Conservation (phyloP, 2,329 filamentous ascomycete species). For the Clonostachys rhizophaga region DNA sequence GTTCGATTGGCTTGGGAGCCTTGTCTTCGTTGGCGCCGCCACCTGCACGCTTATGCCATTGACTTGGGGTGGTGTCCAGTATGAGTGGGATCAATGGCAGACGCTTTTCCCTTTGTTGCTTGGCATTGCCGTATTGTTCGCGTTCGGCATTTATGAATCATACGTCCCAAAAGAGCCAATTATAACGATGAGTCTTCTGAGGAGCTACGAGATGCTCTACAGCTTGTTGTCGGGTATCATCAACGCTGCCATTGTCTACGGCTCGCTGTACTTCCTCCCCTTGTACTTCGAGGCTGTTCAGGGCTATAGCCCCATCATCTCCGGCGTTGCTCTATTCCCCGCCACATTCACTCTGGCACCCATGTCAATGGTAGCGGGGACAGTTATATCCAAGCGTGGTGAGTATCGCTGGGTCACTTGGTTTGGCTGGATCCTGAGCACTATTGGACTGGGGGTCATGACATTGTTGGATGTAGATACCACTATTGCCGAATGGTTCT, state of each 20-base stretch:
- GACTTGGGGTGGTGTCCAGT: conserved; percentile 5
- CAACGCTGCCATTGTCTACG: conserved; percentile 17
- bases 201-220: conserved; percentile 10
- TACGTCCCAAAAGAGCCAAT: conserved; percentile 13
- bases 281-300: conserved; percentile 40
- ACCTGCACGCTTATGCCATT: conserved; percentile 11
- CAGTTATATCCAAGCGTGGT: conserved; percentile 22
- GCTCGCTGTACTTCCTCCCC: conserved; percentile 33
- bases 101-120: conserved; percentile 24
- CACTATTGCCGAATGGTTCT: conserved; percentile 25
- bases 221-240: conserved; percentile 14
- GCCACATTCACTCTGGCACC: conserved; percentile 19
- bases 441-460: conserved; percentile 33
- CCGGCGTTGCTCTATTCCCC: conserved; percentile 25
- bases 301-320: conserved; percentile 17
- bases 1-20: conserved; percentile 33
- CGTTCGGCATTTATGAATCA: conserved; percentile 19
- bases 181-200: conserved; percentile 13
- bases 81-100: conserved; percentile 2
- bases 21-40: conserved; percentile 25
- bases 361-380: conserved; percentile 13
- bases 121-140: conserved; percentile 22
- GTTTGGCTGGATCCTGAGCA: conserved; percentile 25
- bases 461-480: conserved; percentile 25
- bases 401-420: conserved; percentile 23